Evolutionary conservation across 2,329 filamentous ascomycete species (phyloP).

Genomic region (Exophiala mesophila): DNA sequence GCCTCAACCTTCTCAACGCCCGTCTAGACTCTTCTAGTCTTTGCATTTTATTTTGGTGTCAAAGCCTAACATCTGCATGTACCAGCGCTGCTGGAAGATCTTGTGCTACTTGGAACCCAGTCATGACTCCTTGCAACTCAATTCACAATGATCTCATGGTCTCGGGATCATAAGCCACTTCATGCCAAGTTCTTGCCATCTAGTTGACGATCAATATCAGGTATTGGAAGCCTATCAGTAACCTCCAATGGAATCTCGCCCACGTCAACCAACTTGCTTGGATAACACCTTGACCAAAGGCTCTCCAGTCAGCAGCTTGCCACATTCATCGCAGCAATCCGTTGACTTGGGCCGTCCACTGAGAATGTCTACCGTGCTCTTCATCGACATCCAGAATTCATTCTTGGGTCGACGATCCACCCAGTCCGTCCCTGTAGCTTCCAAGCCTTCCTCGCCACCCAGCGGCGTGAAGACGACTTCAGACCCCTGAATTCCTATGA

Average conservation of each 20-base stretch:
- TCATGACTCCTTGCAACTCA: too few relatives aligned
- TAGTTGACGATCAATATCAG: neutral
- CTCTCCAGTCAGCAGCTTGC: conserved; percentile 18
- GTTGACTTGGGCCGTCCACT: conserved; percentile 59
- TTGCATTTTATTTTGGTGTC: too few relatives aligned
- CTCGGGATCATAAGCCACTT: neutral
- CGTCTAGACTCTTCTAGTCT: too few relatives aligned
- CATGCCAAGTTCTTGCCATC: neutral
- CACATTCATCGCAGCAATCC: conserved; percentile 24
- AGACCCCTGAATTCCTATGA: conserved; percentile 90
- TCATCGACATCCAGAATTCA: conserved; percentile 80
- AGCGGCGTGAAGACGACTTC: conserved; percentile 83
- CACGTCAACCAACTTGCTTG: conserved; percentile 2
- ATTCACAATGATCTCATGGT: too few relatives aligned
- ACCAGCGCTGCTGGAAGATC: too few relatives aligned
- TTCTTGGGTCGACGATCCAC: conserved; percentile 74
- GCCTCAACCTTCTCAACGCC: too few relatives aligned
- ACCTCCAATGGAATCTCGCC: too few relatives aligned
- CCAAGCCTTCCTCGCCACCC: conserved; percentile 58
- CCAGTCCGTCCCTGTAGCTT: conserved; percentile 89
- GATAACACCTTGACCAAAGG: neutral
- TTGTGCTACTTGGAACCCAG: too few relatives aligned
- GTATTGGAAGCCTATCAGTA: too few relatives aligned
- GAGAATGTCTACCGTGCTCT: conserved; percentile 76
- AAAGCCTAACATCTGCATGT: too few relatives aligned